Evolutionary conservation across 805 yeast species (phyloP), one percentile per base, ranked within the genome.

Genomic region (Saccharomycopsis babjevae): DNA sequence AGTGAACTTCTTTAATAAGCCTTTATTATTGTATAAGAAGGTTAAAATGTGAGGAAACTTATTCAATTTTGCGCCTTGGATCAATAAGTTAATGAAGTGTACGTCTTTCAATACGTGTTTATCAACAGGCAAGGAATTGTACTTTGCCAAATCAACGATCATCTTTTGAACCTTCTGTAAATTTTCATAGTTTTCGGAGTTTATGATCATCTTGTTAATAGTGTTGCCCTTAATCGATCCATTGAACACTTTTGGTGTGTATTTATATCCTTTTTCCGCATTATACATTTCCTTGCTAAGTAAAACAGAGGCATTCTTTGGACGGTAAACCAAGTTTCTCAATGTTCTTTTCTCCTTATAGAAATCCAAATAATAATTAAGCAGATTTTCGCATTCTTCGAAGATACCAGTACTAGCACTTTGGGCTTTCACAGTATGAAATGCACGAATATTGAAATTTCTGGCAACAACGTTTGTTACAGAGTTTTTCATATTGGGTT

Each of bases 291-390:
- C 78, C 73, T 75, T 72, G 11, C 76, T 69, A 43, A 75, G 59
- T 50, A 77, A 65, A 57, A 66, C 71, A 34, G 73, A 69, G 1
- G 77, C 71, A 64, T 77, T 76, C 59, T 70, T 74, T 42, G 74
- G 72, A 66, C 78, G 73, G 66, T 77, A 76, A 30, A 77, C 73
- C 55, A 72, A 68, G 5, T 77, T 76, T 67, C 73, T 74, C 36
- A 74, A 57, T 2, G 67, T 61, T 52, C 67, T 69, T 34, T 70
- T 67, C 1, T 77, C 73, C 43, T 68, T 69, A 65, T 71, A 71
- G 64, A 72, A 77, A 22, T 67, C 65, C 58, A 72, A 69, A 59
- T 69, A 74, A 0, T 71, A 67, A 2, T 70, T 69, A n/a, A 76
- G 62, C 61, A 68, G 25, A 22, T 46, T 46, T 25, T 46, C 52